These are phyloP conservation scores for Russula emetica DNA, from an alignment of 768 basidiomycete species.

Conservation along the genomic window DNA sequence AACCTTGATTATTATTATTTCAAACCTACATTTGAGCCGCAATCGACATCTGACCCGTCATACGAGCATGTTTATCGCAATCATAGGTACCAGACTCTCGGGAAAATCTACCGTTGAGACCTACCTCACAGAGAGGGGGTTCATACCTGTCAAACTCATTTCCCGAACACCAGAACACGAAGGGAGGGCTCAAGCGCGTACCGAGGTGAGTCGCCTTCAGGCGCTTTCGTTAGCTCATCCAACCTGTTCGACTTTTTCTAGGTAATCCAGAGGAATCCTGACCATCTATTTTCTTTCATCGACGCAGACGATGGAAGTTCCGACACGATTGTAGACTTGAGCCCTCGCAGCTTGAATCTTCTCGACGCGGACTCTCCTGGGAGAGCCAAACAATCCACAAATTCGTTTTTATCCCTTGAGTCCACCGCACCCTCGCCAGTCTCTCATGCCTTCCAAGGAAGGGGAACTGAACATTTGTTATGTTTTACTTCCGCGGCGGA, in stretches of 20 bases:
- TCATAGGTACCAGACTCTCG: constrained; percentile 58
- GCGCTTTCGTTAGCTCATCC: neutral
- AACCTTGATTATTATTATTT: neutral
- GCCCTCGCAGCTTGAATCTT: neutral
- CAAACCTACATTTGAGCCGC: neutral
- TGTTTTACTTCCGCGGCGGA: constrained; percentile 47
- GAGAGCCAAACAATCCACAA: constrained; percentile 7
- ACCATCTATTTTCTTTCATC: constrained; percentile 14
- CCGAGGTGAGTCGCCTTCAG: neutral
- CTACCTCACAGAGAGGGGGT: constrained; percentile 28
- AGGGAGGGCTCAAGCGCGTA: neutral
- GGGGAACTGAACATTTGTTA: constrained; percentile 24
- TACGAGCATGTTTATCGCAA: constrained; percentile 57
- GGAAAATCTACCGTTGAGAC: constrained; percentile 36
- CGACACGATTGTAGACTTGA: neutral
- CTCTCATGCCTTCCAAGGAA: constrained; percentile 6
- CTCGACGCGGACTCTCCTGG: neutral
- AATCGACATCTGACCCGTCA: neutral
- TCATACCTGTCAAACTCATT: constrained; percentile 21
- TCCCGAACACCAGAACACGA: neutral
- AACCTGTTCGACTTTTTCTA: neutral
- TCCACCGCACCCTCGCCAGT: constrained; percentile 15
- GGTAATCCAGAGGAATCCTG: neutral
- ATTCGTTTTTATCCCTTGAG: constrained; percentile 23
- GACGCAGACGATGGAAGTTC: constrained; percentile 1